Evolutionary conservation across 2,329 filamentous ascomycete genomes (phyloP).

Genomic region (Botrytis fragariae): DNA sequence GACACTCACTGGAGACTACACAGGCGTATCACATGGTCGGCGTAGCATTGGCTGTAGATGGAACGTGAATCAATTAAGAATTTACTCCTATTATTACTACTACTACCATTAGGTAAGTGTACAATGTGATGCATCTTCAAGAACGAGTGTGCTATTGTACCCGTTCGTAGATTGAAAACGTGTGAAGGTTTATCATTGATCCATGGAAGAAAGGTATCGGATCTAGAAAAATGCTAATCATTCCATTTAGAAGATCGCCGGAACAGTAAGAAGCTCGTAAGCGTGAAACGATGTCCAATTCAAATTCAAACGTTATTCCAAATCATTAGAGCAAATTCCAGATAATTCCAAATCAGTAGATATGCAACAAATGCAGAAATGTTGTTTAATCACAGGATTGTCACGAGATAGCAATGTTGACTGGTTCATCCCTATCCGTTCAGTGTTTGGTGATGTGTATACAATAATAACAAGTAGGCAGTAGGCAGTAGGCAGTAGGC

Average conservation of each 20-base stretch:
- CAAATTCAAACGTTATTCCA: background rate
- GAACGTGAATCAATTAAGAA: too few species aligned
- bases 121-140: background rate
- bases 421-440: background rate
- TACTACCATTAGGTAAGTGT: background rate
- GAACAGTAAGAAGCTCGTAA: background rate
- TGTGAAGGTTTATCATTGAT: background rate
- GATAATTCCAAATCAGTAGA: constrained; percentile 9
- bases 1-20: too few species aligned
- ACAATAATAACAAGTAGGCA: background rate
- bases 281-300: background rate
- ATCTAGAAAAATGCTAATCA: background rate
- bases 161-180: background rate
- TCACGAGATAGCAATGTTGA: background rate
- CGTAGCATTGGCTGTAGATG: background rate
- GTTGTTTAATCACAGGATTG: background rate
- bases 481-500: too few species aligned
- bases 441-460: background rate
- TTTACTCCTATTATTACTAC: too few species aligned
- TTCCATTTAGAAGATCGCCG: background rate
- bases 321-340: background rate
- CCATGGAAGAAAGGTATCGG: background rate
- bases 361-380: background rate
- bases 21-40: background rate
- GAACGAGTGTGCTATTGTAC: background rate